phyloP scores from a whole-genome alignment of 257 asterid genomes.

The Eucommia ulmoides region DNA sequence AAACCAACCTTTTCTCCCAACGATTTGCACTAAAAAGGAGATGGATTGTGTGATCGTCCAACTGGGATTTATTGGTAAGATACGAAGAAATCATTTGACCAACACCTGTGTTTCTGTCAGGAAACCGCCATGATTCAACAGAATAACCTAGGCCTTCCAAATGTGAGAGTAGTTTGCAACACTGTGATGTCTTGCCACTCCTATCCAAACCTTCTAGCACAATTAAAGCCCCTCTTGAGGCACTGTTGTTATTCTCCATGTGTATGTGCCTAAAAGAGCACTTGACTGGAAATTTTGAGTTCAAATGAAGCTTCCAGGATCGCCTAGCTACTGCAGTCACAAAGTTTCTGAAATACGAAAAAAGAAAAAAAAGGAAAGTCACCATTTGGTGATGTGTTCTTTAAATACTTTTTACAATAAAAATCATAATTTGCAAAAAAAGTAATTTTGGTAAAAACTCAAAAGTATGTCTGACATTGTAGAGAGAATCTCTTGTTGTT shows the following conservation, averaged over 20 bases:
- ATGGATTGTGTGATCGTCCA: conserved; percentile 86
- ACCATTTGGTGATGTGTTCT: no score
- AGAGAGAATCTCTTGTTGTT: no score
- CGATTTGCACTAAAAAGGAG: conserved; percentile 95
- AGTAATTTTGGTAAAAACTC: no score
- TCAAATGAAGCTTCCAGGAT: conserved; percentile 15
- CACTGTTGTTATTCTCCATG: conserved; percentile 45
- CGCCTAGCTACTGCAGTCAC: conserved; percentile 16
- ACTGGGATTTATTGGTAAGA: conserved; percentile 60
- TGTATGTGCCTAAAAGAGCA: conserved; percentile 36
- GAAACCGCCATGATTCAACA: conserved; percentile 86
- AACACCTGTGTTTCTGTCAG: conserved; percentile 80
- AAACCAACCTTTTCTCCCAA: conserved; percentile 78
- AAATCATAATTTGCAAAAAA: no score
- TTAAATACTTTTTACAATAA: no score
- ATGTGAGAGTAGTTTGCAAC: conserved; percentile 43
- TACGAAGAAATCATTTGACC: conserved; percentile 95
- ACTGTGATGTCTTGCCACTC: conserved; percentile 86
- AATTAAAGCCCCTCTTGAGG: conserved; percentile 78
- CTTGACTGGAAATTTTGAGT: conserved; percentile 30
- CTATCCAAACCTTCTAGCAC: conserved; percentile 94
- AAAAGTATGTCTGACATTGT: no score
- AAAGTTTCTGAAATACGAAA: conserved; percentile 20
- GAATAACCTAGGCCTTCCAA: conserved; percentile 54
- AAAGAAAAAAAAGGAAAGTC: no score